These are phyloP conservation scores for Phytopythium aichiense DNA, from an alignment of 352 stramenopile species.

Conservation along the genomic window DNA sequence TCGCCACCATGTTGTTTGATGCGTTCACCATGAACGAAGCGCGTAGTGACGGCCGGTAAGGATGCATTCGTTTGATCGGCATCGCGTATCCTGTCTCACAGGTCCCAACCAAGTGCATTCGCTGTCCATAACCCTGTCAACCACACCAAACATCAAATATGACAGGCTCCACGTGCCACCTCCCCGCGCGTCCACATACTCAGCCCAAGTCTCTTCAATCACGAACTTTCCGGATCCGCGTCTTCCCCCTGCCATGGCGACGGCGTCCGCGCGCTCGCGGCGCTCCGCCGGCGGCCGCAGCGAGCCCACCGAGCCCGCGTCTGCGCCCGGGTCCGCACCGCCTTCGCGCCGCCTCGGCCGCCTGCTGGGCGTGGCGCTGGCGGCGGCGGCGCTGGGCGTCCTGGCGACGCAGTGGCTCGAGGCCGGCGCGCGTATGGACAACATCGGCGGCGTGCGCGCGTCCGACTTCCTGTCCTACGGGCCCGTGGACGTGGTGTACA, in stretches of 20 bases:
- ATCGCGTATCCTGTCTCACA: neutral
- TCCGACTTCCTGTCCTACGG: slow-evolving; percentile 64
- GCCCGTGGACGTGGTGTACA: slow-evolving; percentile 95
- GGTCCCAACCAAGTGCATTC: neutral
- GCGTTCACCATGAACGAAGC: neutral
- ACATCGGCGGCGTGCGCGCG: slow-evolving; percentile 64
- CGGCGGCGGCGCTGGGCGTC: neutral
- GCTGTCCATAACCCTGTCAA: neutral
- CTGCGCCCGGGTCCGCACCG: neutral
- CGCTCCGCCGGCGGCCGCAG: neutral
- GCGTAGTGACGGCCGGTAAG: neutral
- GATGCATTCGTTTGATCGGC: neutral
- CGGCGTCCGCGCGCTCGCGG: slow-evolving; percentile 7
- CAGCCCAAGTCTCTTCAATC: neutral
- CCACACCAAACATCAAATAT: neutral
- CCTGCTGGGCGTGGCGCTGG: neutral
- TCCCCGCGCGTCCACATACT: neutral
- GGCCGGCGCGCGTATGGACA: slow-evolving; percentile 10
- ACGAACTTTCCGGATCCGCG: neutral
- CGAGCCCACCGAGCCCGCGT: neutral
- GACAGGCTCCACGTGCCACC: slow-evolving; percentile 1
- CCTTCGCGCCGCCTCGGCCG: neutral
- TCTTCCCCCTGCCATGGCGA: neutral
- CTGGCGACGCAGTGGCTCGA: neutral
- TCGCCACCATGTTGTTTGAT: neutral